phyloP scores from a whole-genome alignment of 371 early-diverging fungal genomes.

The Mucor ambiguus region DNA sequence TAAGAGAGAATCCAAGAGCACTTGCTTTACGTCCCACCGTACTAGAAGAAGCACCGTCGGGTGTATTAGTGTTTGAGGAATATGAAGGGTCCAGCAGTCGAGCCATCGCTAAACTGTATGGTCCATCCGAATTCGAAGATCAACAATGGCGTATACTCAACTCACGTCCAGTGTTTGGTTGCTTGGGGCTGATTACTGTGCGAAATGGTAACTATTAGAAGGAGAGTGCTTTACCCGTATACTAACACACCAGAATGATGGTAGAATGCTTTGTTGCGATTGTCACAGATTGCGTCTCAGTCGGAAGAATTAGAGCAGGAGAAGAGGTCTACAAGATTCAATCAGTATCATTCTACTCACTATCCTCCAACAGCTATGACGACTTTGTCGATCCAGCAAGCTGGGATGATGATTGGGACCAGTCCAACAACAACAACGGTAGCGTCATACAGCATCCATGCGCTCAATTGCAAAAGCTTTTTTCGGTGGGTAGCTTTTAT shows the following conservation, averaged over 20 bases:
- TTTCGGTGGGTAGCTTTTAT: slow-evolving; percentile 75
- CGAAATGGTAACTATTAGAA: slow-evolving; percentile 61
- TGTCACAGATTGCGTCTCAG: slow-evolving; percentile 65
- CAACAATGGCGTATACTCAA: slow-evolving; percentile 52
- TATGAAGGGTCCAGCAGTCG: slow-evolving; percentile 27
- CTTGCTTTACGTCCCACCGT: slow-evolving; percentile 54
- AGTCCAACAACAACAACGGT: slow-evolving; percentile 19
- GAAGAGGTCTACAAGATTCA: slow-evolving; percentile 64
- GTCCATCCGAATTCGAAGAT: slow-evolving; percentile 52
- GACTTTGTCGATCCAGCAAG: slow-evolving; percentile 42
- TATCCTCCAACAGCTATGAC: slow-evolving; percentile 61
- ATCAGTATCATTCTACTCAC: slow-evolving; percentile 66
- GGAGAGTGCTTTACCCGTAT: too few species aligned
- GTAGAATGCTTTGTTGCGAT: slow-evolving; percentile 75
- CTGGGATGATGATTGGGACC: slow-evolving; percentile 38
- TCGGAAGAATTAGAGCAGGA: slow-evolving; percentile 62
- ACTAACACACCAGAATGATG: not conserved
- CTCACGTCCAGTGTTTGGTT: slow-evolving; percentile 69
- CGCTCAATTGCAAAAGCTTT: slow-evolving; percentile 62
- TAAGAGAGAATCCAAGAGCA: slow-evolving; percentile 54
- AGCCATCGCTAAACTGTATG: slow-evolving; percentile 49
- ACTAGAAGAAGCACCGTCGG: slow-evolving; percentile 49
- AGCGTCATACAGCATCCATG: slow-evolving; percentile 60
- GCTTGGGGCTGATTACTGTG: slow-evolving; percentile 68
- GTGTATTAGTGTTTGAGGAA: slow-evolving; percentile 51